A percentile compares a stretch with the other conserved stretches of the same genome.
Evolutionary conservation across 148 eudicot genomes (phyloP).

Genomic region (Talinum fruticosum): DNA sequence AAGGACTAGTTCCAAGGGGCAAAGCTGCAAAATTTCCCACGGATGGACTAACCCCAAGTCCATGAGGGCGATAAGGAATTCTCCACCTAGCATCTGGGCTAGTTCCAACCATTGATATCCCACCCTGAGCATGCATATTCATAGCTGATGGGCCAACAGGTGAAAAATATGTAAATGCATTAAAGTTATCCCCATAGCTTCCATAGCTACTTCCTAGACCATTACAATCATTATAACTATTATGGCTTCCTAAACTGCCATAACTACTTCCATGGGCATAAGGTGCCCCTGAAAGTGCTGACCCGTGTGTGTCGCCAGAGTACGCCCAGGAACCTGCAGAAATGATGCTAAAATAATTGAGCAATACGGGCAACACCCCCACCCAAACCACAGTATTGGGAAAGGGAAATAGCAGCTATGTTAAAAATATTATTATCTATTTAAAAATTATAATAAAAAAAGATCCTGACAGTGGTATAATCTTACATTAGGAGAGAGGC

Average conservation of each 20-base stretch:
- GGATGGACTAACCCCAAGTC: conserved; percentile 81
- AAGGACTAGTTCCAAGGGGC: conserved; percentile 97
- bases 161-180: conserved; percentile 69
- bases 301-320: conserved; percentile 42
- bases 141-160: conserved; percentile 81
- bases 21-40: conserved; percentile 70
- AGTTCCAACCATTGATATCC: conserved; percentile 61
- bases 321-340: conserved; percentile 66
- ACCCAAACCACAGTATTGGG: neutral
- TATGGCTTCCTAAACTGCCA: conserved; percentile 97
- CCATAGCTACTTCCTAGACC: conserved; percentile 84
- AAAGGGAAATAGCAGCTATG: no score
- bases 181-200: conserved; percentile 83
- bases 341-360: conserved; percentile 11
- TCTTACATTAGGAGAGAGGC: conserved; percentile 98
- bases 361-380: neutral
- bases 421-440: no score
- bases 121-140: conserved; percentile 59
- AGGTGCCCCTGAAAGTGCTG: conserved; percentile 60
- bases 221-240: conserved; percentile 76
- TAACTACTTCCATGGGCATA: conserved; percentile 78
- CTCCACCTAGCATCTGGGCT: conserved; percentile 83
- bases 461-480: conserved; percentile 19
- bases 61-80: conserved; percentile 54
- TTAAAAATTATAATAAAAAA: neutral